Percentiles rank a stretch among this genome's conserved stretches.
phyloP scores from a whole-genome alignment of 2,329 filamentous ascomycete species.

The Elsinoe batatas region DNA sequence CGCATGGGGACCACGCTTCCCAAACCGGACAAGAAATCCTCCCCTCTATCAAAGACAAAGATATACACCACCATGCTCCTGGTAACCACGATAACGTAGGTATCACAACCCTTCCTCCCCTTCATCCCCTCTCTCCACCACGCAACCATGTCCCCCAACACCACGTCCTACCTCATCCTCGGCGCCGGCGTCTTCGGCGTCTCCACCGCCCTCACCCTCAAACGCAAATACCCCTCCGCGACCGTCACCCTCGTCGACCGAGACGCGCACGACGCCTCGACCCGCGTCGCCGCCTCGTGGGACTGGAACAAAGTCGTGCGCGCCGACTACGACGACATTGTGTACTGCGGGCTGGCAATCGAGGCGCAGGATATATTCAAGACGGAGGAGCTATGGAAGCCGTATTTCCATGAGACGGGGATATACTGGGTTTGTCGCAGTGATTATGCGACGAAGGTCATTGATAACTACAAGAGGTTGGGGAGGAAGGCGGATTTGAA shows the following conservation, averaged over 20 bases:
- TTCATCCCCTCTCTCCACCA: neutral
- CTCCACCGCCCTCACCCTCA: slow-evolving; percentile 31
- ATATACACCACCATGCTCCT: neutral
- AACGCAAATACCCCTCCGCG: slow-evolving; percentile 32
- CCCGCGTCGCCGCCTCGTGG: slow-evolving; percentile 51
- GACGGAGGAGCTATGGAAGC: slow-evolving; percentile 46
- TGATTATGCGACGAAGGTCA: slow-evolving; percentile 40
- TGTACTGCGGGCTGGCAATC: slow-evolving; percentile 55
- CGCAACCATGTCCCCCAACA: neutral
- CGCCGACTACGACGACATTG: slow-evolving; percentile 55
- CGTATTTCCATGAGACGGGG: slow-evolving; percentile 43
- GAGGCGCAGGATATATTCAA: slow-evolving; percentile 57
- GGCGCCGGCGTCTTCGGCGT: slow-evolving; percentile 32
- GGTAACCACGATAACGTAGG: neutral
- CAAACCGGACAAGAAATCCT: neutral
- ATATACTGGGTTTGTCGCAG: slow-evolving; percentile 40
- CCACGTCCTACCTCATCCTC: slow-evolving; percentile 26
- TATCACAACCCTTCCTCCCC: neutral
- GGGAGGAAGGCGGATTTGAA: slow-evolving; percentile 38
- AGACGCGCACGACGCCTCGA: slow-evolving; percentile 25
- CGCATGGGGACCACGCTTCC: neutral
- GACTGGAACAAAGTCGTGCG: slow-evolving; percentile 67
- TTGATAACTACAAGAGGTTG: slow-evolving; percentile 42
- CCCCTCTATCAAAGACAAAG: neutral
- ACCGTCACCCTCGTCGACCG: slow-evolving; percentile 33